Percentiles rank a stretch among this genome's conserved stretches.
phyloP scores from a whole-genome alignment of 179 eudicot genomes.

The Carnegiea gigantea region DNA sequence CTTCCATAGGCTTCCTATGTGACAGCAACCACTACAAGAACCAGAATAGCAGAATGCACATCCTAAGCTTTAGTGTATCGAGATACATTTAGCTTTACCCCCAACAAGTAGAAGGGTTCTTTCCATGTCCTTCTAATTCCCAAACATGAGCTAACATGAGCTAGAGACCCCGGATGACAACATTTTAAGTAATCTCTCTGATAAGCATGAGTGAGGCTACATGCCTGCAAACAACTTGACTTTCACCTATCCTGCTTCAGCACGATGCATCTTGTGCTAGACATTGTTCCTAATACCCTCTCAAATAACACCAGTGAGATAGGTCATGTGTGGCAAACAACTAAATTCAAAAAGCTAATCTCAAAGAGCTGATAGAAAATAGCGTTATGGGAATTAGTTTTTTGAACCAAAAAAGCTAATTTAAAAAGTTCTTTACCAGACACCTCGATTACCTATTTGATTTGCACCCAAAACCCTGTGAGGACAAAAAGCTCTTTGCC shows the following conservation, averaged over 20 bases:
- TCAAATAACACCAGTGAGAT: neutral
- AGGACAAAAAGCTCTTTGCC: no score
- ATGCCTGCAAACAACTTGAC: neutral
- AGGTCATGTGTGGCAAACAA: no score
- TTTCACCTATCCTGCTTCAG: neutral
- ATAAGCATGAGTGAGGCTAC: neutral
- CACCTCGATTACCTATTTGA: no score
- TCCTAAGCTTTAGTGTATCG: neutral
- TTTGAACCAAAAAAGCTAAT: no score
- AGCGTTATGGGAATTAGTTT: no score
- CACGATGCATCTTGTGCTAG: neutral
- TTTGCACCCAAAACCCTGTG: no score
- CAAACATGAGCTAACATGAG: neutral
- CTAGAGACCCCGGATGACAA: neutral
- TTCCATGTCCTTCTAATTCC: neutral
- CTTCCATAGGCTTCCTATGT: neutral
- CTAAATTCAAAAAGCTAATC: no score
- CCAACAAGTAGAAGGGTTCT: neutral
- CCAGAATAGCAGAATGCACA: neutral
- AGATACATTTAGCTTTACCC: neutral
- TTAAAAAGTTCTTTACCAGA: no score
- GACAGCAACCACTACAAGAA: neutral
- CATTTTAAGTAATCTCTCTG: neutral
- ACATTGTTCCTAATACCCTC: neutral
- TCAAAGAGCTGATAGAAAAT: no score